A percentile compares a stretch with the other conserved stretches of the same genome.
These are phyloP conservation scores for Olyra latifolia DNA, from an alignment of 176 grass and related monocot genomes.

Conservation along the genomic window DNA sequence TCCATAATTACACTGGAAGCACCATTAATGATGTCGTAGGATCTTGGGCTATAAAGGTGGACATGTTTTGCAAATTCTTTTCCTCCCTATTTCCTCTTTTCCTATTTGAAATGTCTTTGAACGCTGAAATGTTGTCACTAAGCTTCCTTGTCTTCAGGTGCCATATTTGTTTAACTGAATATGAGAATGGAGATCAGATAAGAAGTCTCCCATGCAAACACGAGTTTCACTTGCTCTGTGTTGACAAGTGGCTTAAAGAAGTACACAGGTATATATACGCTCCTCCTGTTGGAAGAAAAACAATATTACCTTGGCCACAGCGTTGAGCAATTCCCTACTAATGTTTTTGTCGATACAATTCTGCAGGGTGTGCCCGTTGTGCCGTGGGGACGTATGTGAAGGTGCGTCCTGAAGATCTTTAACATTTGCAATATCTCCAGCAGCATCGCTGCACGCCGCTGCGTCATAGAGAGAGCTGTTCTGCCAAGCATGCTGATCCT, in stretches of 20 bases:
- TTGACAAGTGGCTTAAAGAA: conserved; percentile 99
- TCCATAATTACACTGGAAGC: neutral
- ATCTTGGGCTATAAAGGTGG: neutral
- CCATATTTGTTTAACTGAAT: conserved; percentile 90
- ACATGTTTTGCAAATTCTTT: neutral
- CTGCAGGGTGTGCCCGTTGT: conserved; percentile 82
- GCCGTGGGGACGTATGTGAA: conserved; percentile 73
- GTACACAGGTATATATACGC: conserved; percentile 58
- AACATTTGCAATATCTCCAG: neutral
- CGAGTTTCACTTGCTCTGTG: conserved; percentile 81
- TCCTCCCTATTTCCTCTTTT: neutral
- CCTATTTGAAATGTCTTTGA: neutral
- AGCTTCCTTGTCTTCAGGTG: conserved; percentile 53
- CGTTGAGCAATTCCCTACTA: neutral
- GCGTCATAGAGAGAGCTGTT: conserved; percentile 2
- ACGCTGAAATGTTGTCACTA: conserved; percentile 1
- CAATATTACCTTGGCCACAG: neutral
- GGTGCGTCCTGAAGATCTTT: conserved; percentile 30
- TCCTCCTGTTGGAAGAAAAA: neutral
- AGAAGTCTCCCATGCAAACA: conserved; percentile 87
- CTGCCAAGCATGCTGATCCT: neutral
- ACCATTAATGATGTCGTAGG: neutral
- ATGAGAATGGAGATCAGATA: conserved; percentile 87
- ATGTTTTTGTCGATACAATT: neutral
- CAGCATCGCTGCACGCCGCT: neutral